These are phyloP conservation scores for Diphasiastrum complanatum DNA, from an alignment of 83 land plant genomes.

Conservation along the genomic window DNA sequence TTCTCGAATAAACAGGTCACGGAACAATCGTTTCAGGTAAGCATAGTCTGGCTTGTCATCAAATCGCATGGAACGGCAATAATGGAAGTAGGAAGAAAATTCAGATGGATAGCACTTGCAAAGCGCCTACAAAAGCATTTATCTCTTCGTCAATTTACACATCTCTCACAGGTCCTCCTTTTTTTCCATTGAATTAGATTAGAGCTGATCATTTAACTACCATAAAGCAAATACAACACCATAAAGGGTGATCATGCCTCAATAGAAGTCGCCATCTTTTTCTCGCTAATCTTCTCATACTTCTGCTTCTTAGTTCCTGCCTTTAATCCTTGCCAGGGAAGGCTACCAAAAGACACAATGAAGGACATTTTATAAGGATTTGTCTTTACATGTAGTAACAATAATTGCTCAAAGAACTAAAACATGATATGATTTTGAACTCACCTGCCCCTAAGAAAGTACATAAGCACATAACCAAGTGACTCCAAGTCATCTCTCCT, in stretches of 20 bases:
- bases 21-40: constrained; percentile 8
- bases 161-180: no score
- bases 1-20: constrained; percentile 16
- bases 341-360: neutral
- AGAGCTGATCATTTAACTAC: neutral
- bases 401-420: neutral
- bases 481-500: constrained; percentile 15
- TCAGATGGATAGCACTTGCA: constrained; percentile 14
- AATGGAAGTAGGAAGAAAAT: constrained; percentile 9
- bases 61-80: constrained; percentile 11
- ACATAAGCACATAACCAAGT: constrained; percentile 12
- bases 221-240: neutral
- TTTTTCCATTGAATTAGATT: neutral
- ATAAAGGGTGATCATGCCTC: neutral
- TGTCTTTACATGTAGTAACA: no score
- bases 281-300: constrained; percentile 13
- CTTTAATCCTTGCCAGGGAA: constrained; percentile 15
- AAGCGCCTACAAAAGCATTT: neutral
- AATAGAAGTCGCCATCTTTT: constrained; percentile 10
- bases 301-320: no score
- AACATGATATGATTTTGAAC: neutral
- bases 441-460: constrained; percentile 13
- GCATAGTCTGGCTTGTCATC: constrained; percentile 16
- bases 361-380: neutral
- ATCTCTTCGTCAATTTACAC: no score